phyloP scores from a whole-genome alignment of 257 asterid species.

The Hygrophila difformis region DNA sequence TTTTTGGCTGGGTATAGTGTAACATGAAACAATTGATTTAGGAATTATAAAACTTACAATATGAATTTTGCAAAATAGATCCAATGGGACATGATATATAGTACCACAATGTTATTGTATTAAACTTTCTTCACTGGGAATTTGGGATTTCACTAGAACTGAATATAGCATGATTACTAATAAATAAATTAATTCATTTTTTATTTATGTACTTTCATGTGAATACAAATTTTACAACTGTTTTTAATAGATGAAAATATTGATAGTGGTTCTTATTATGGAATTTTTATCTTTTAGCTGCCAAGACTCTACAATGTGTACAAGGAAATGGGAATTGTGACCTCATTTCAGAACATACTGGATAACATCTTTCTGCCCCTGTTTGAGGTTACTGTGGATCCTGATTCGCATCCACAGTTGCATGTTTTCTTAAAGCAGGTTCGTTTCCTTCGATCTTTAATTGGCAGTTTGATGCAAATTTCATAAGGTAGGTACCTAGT shows the following conservation, averaged over 20 bases:
- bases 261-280: constrained; percentile 16
- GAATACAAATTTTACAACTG: no score
- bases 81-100: not conserved
- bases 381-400: constrained; percentile 92
- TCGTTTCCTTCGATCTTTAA: constrained; percentile 9
- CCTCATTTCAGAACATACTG: constrained; percentile 94
- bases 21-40: not conserved
- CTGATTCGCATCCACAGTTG: constrained; percentile 96
- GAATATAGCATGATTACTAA: not conserved
- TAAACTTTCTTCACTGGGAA: not conserved
- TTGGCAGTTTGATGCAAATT: constrained; percentile 4
- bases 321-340: constrained; percentile 98
- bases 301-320: constrained; percentile 95
- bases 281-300: constrained; percentile 45
- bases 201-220: not conserved
- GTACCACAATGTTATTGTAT: not conserved
- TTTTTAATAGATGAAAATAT: not conserved
- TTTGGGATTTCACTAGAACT: not conserved
- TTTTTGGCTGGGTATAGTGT: not conserved
- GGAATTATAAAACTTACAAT: not conserved
- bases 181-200: not conserved
- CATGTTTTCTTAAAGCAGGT: constrained; percentile 94
- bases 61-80: not conserved
- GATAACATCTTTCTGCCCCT: constrained; percentile 92
- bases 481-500: not conserved